phyloP scores from a whole-genome alignment of 1,139 yeast genomes.

The Yamadazyma buinensis region DNA sequence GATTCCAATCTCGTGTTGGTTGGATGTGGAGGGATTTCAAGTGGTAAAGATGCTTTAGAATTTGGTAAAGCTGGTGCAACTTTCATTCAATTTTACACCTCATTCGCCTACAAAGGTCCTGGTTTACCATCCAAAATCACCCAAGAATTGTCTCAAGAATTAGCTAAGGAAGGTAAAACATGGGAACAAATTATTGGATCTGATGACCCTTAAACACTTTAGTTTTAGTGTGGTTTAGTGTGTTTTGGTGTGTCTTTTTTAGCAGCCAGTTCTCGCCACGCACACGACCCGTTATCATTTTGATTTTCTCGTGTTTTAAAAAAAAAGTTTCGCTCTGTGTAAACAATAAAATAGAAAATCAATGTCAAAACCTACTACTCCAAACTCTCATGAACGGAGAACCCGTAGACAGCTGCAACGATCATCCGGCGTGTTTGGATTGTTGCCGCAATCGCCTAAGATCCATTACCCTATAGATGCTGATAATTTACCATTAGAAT shows the following conservation, averaged over 20 bases:
- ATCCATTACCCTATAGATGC: constrained; percentile 41
- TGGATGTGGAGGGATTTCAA: constrained; percentile 92
- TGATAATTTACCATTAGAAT: constrained; percentile 37
- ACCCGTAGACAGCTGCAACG: constrained; percentile 27
- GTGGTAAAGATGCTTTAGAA: constrained; percentile 84
- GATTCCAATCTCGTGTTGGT: constrained; percentile 68
- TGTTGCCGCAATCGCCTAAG: constrained; percentile 40
- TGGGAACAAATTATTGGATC: constrained; percentile 74
- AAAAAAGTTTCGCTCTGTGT: not conserved
- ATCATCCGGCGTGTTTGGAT: constrained; percentile 37
- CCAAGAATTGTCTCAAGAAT: constrained; percentile 65
- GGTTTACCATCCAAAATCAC: constrained; percentile 78
- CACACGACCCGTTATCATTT: too few relatives aligned
- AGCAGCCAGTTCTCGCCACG: too few relatives aligned
- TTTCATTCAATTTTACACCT: constrained; percentile 79
- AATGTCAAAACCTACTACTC: constrained; percentile 9
- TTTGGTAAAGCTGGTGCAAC: constrained; percentile 94
- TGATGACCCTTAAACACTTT: constrained; percentile 2
- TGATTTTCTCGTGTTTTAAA: too few relatives aligned
- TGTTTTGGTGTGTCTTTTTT: too few relatives aligned
- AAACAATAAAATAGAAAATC: not conserved
- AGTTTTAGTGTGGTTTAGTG: too few relatives aligned
- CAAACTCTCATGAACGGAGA: constrained; percentile 5
- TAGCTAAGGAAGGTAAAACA: constrained; percentile 71
- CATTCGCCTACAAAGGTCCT: constrained; percentile 92